Base-by-base conservation (phyloP, 1,284 basidiomycete genomes). In the Leccinum griseonigrum region DNA sequence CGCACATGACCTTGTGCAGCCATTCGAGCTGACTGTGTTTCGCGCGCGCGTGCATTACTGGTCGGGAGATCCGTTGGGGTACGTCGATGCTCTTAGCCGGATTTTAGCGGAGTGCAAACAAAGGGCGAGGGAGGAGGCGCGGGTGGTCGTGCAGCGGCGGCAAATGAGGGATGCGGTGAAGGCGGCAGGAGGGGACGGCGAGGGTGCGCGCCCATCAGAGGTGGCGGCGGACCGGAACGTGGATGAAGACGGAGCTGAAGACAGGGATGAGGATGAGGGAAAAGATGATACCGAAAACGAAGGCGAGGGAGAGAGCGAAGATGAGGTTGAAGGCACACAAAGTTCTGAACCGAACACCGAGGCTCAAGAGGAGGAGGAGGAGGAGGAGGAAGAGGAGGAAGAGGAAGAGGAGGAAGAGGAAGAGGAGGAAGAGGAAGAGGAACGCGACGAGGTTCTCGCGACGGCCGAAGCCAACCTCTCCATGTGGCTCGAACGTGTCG, bases 1-100 rank as follows among this genome's bases (percentile, higher is more conserved):
- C 22, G 7, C 61, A 10, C 83, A 86, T 67, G 84, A 86, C 32
- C 77, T 82, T 55, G 60, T 87, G 58, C 78, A 93, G 52, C 91
- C 91, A 6, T 94, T 93, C 69, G 92, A 93, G 73, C 80, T 94
- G 63, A 87, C 89, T 69, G 86, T 94, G 57, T 84, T 92, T 74
- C 77, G 85, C 48, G 84, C 88, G 7, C 81, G 88, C 5, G 74
- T 87, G 43, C 84, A 83, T 68, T 91, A 90, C 69, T 91, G 89
- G 88, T 79, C 85, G 1, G 88, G 86, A 28, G 91, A 92, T 71
- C 79, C 84, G 68, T 82, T 89, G 79, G 86, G 83, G 1, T 90
- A 92, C 73, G 78, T 92, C 59, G 91, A 93, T 71, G 84, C 86
- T 28, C 85, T 98, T 69, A 86, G 85, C 60, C 85, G 71, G 57